Conservation (phyloP, 208 protist species). For the Crithidia expoeki region DNA sequence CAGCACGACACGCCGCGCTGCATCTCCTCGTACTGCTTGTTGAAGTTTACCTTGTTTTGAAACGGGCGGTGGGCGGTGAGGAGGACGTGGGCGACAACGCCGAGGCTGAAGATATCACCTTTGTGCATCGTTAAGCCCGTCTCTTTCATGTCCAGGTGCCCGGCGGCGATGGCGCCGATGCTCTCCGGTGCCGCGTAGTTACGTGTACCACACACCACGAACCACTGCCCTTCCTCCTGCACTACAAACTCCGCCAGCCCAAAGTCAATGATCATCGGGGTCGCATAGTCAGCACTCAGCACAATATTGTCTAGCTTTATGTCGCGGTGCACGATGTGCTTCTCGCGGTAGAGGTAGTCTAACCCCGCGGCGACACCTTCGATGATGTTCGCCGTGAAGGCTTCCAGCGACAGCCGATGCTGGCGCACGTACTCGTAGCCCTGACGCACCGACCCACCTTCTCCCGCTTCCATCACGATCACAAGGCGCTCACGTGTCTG, state of each 20-base stretch:
- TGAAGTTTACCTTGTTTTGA: conserved; percentile 32
- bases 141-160: conserved; percentile 36
- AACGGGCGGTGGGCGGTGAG: conserved; percentile 53
- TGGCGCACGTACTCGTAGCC: conserved; percentile 46
- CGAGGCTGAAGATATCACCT: conserved; percentile 80
- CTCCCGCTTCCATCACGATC: conserved; percentile 77
- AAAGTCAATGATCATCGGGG: conserved; percentile 86
- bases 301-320: conserved; percentile 91
- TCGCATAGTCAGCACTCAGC: conserved; percentile 61
- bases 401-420: conserved; percentile 43
- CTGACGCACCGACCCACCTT: conserved; percentile 65
- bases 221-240: conserved; percentile 21
- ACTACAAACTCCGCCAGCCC: conserved; percentile 70
- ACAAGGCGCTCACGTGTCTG: conserved; percentile 65
- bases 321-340: conserved; percentile 80
- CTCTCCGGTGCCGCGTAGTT: conserved; percentile 82
- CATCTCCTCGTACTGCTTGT: conserved; percentile 46
- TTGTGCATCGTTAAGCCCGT: conserved; percentile 55
- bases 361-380: conserved; percentile 60
- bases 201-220: conserved; percentile 52
- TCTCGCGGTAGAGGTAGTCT: conserved; percentile 68
- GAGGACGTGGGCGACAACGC: conserved; percentile 68
- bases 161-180: conserved; percentile 43
- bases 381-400: conserved; percentile 66
- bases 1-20: conserved; percentile 45